These are phyloP conservation scores for Eudorina sp. DNA, from an alignment of 139 green algal genomes.

Conservation along the genomic window DNA sequence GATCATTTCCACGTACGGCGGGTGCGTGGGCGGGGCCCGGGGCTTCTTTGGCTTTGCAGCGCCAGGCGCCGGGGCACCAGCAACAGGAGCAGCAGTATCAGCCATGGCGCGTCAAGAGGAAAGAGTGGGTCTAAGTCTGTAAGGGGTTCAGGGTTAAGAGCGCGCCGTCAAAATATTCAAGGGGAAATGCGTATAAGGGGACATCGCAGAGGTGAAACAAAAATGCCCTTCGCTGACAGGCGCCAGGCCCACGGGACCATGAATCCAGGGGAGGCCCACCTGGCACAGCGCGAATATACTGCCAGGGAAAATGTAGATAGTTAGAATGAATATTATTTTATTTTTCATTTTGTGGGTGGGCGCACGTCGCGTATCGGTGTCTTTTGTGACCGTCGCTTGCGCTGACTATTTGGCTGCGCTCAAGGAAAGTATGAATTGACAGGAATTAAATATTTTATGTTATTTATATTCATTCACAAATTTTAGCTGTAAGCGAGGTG, in stretches of 20 bases:
- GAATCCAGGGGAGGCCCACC: background rate
- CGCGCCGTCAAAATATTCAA: background rate
- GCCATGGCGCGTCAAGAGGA: background rate
- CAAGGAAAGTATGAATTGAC: no score
- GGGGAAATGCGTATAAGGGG: background rate
- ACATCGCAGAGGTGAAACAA: background rate
- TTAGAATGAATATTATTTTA: no score
- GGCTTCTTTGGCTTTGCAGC: slow-evolving; percentile 50
- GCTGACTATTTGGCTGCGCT: no score
- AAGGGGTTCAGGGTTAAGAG: background rate
- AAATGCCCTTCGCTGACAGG: background rate
- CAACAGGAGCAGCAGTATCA: background rate
- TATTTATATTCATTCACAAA: no score
- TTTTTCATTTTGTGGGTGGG: no score
- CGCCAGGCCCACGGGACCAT: background rate
- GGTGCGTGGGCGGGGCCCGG: slow-evolving; percentile 51
- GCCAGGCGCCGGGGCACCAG: background rate
- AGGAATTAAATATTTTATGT: no score
- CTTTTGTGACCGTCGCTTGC: no score
- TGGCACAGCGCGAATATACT: no score
- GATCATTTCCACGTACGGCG: slow-evolving; percentile 60
- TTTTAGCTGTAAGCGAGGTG: no score
- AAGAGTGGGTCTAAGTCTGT: background rate
- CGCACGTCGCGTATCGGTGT: no score
- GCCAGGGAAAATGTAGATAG: no score